Base-by-base conservation (phyloP, 176 grass and related monocot species). In the Hyparrhenia diplandra region DNA sequence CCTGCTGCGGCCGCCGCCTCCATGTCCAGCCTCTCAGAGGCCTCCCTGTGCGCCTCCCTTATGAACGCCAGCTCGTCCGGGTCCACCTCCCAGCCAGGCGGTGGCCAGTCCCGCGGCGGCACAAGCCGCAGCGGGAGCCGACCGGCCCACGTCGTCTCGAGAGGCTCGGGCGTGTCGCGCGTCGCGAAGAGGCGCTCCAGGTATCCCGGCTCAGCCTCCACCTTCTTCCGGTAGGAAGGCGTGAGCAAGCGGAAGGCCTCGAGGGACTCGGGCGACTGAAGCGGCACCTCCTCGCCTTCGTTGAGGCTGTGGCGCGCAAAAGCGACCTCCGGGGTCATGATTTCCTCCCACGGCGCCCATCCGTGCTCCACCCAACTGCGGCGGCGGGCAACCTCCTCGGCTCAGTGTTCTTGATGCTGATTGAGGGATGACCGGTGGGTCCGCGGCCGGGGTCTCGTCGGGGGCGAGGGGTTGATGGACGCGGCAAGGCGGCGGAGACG, bases 201-300 rank as follows among this genome's bases (percentile, higher is more conserved):
- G 77, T 93, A 95, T n/a, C 89, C 95, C 4, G 85, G 87, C 77
- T 95, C 88, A 39, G 89, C 87, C 75, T 92, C 95, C 65, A 94
- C 81, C 79, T 93, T 93, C 90, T 94, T 83, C 24, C 74, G 86
- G 84, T 98, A 98, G 16, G 95, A 87, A 12, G 92, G 95, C 24
- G 86, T 92, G 54, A 98, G 90, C 95, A 98, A 95, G 42, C 87
- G 88, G 78, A 98, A 98, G 36, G 90, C 83, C 86, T 98, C 95
- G 65, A 93, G 64, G 30, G 95, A 85, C 71, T 98, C 95, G 2
- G 90, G 90, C 23, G 92, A 83, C 58, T 87, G 82, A 37, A 98
- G 92, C n/a, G 95, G 90, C 36, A 98, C 95, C 90, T 98, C 92
- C 78, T 91, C 90, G 6, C 95, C 95, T 74, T 98, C 92, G 64